A percentile compares a stretch with the other conserved stretches of the same genome.
These are phyloP conservation scores for Musa acuminata DNA, from an alignment of 176 grass and related monocot species.

Conservation along the genomic window DNA sequence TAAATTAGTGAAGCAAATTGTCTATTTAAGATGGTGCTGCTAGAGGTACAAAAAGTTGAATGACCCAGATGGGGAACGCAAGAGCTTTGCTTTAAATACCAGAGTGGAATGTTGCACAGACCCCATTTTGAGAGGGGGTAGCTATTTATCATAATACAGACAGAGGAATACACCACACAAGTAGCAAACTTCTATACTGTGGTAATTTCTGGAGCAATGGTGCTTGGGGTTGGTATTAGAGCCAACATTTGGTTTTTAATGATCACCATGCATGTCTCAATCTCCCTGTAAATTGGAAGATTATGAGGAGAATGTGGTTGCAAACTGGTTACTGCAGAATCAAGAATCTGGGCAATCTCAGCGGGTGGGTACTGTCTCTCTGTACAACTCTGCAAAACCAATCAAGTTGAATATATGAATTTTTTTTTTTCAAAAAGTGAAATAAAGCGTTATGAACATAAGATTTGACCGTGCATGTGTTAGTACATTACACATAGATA, in stretches of 20 bases:
- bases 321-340: slow-evolving; percentile 57
- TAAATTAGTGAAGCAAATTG: neutral
- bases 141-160: slow-evolving; percentile 1
- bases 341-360: slow-evolving; percentile 81
- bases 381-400: slow-evolving; percentile 59
- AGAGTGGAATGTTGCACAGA: neutral
- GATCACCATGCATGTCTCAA: slow-evolving; percentile 78
- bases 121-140: neutral
- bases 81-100: neutral
- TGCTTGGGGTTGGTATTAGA: slow-evolving; percentile 56
- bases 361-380: slow-evolving; percentile 89
- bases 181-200: slow-evolving; percentile 15
- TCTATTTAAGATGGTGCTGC: neutral
- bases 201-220: slow-evolving; percentile 10
- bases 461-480: no score
- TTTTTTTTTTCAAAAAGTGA: neutral
- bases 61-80: neutral
- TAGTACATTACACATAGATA: no score
- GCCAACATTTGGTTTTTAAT: slow-evolving; percentile 91
- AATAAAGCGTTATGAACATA: neutral
- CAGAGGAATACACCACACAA: neutral
- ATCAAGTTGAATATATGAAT: neutral
- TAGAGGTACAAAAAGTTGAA: neutral
- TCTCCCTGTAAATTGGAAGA: slow-evolving; percentile 54
- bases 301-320: slow-evolving; percentile 72